Percentiles rank a stretch among this genome's conserved stretches.
phyloP scores from a whole-genome alignment of 768 basidiomycete genomes.

The Tricholoma hemisulphureum region DNA sequence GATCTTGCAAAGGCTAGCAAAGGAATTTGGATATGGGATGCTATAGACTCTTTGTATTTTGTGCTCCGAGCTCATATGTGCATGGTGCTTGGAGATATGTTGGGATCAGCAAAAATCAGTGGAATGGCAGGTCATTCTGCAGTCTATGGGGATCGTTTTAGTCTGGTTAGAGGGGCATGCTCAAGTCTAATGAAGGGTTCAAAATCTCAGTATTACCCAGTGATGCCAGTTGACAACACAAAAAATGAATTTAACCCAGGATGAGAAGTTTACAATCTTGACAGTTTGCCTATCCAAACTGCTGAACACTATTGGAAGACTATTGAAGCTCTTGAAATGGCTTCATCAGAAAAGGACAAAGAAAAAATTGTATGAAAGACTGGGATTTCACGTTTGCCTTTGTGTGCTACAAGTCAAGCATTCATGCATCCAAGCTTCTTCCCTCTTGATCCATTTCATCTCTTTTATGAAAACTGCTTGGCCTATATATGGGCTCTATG shows the following conservation, averaged over 20 bases:
- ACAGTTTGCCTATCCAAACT: neutral
- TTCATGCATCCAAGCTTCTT: neutral
- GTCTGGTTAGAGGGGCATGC: conserved; percentile 22
- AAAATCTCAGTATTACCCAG: conserved; percentile 29
- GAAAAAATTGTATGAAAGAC: neutral
- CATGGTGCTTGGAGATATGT: conserved; percentile 30
- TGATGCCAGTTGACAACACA: conserved; percentile 17
- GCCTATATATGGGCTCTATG: neutral
- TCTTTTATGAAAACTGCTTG: neutral
- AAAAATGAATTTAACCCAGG: conserved; percentile 19
- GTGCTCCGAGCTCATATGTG: conserved; percentile 17
- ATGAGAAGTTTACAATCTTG: conserved; percentile 8
- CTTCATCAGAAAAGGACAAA: neutral
- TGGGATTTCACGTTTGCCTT: neutral
- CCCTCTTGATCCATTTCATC: neutral
- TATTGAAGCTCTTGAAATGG: neutral
- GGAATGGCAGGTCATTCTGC: conserved; percentile 29
- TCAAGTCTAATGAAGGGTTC: conserved; percentile 18
- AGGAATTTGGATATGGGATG: conserved; percentile 36
- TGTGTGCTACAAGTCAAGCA: neutral
- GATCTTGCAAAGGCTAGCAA: conserved; percentile 26
- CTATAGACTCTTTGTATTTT: conserved; percentile 23
- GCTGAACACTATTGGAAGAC: neutral
- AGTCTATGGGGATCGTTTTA: conserved; percentile 30
- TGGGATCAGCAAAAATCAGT: conserved; percentile 32